These are phyloP conservation scores for Calocybe indica DNA, from an alignment of 768 basidiomycete genomes.

Conservation along the genomic window DNA sequence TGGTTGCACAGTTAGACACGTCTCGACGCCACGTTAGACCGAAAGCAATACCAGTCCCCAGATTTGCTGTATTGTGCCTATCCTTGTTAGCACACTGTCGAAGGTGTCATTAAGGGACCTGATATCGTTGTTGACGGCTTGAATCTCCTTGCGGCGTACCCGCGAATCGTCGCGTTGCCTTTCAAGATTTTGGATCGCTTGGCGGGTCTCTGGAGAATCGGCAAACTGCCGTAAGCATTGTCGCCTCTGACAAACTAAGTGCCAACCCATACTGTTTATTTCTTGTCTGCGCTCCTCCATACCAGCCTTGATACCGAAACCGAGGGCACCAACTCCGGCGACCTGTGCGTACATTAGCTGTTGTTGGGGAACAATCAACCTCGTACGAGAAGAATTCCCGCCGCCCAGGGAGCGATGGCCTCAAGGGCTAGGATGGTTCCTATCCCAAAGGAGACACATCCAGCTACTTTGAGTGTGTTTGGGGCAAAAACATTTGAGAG, in stretches of 20 bases:
- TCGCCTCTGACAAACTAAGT: not conserved
- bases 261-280: not conserved
- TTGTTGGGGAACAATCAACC: not conserved
- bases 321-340: not conserved
- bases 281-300: not conserved
- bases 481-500: too few species aligned
- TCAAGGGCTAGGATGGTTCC: too few species aligned
- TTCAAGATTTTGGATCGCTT: not conserved
- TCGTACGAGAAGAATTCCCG: not conserved
- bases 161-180: not conserved
- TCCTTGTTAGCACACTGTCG: not conserved
- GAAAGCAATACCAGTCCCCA: slow-evolving; percentile 1
- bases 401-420: not conserved
- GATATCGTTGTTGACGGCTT: not conserved
- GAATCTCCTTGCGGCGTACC: not conserved
- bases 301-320: not conserved
- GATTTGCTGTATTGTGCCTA: slow-evolving; percentile 2
- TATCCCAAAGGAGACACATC: too few species aligned
- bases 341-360: not conserved
- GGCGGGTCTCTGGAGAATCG: not conserved
- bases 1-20: not conserved
- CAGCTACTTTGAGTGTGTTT: too few species aligned
- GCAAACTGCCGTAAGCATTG: not conserved
- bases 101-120: not conserved
- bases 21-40: not conserved